Evolutionary conservation across 768 basidiomycete genomes (phyloP), one percentile per base, ranked within the genome.

Genomic region (Lanmaoa pseudosensibilis): DNA sequence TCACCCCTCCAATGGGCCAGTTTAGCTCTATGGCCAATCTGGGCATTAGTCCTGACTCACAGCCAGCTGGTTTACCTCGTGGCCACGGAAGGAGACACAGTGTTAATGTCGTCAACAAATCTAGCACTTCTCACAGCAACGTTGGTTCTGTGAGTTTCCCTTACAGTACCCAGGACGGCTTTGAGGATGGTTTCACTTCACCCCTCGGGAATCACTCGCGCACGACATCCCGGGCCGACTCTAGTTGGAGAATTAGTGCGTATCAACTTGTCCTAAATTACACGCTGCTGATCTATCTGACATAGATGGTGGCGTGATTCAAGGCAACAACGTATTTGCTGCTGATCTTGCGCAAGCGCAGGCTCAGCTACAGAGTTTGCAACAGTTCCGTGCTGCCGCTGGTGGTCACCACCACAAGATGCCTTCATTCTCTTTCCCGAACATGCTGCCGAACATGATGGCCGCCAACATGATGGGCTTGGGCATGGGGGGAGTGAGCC

Each of bases 401-500:
- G 92, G 92, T 44, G 94, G 93, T 11, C 94, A 96, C 65, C 94
- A 96, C 70, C 87, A 92, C 70, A 96, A 96, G 79, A 94, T 97
- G 92, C 84, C 91, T 10, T 98, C 95, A 4, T 98, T 97, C 77
- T 93, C 91, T 69, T 94, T 98, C 78, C 95, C 95, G 6, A 97
- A 97, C 70, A 97, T 97, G 93, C 78, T 97, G 15, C 95, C 94
- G 6, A 95, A 95, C 67, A 89, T 96, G 84, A 91, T 94, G 89
- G 94, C 93, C 3, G 94, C 93, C 18, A 97, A 92, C 65, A 94
- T 92, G 87, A 92, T 94, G 92, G 92, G 93, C 19, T 75, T 94
- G 37, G 87, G 87, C 46, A 80, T 92, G 52, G 88, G 90, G 33
- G 84, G 90, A 45, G 85, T 88, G 69, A 94, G 87, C 71, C 74